Base-by-base conservation (phyloP, 441 rosid genomes). In the Melastoma candidum region DNA sequence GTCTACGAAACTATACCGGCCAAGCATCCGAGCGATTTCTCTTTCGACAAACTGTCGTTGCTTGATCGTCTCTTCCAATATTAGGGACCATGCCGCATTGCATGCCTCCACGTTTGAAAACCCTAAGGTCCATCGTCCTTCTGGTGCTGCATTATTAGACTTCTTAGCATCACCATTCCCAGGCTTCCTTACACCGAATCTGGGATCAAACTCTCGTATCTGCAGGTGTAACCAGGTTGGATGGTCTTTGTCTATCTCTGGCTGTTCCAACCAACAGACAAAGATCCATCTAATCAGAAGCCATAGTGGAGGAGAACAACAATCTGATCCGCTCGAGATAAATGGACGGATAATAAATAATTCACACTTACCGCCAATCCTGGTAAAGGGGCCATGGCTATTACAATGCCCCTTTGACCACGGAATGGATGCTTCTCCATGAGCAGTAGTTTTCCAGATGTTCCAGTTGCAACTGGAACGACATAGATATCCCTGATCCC, bases 381-480 rank as follows among this genome's bases (percentile, higher is more conserved):
- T 7, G 89, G 81, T 66, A 85, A 65, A 43, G 87, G 83, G 69
- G 89, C 77, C 47, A 76, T 76, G 12, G 89, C 94, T 48, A 80
- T 74, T 26, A 80, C 79, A 26, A 80, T 59, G 24, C 87, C 94
- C 14, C 71, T 61, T 58, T 71, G 85, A 68, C 77, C 77, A 54
- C 75, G 77, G 58, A 80, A 85, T 47, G 94, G 89, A 72, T 82
- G 89, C 61, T 78, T 85, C 80, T 85, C 85, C 3, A 69, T 82
- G 54, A 82, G 87, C 65, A 84, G 72, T 61, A 80, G 64, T 63
- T 75, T 79, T 25, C 89, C 94, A 66, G 71, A 63, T 57, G 56
- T 60, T 51, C 75, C 84, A 6, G 60, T 64, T 44, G 80, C 71
- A 27, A 68, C 58, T 0, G 83, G 78, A 64, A 82, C 66, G 49